A percentile compares a stretch with the other conserved stretches of the same genome.
phyloP scores from a whole-genome alignment of 208 protist species.

The Strigomonas culicis region DNA sequence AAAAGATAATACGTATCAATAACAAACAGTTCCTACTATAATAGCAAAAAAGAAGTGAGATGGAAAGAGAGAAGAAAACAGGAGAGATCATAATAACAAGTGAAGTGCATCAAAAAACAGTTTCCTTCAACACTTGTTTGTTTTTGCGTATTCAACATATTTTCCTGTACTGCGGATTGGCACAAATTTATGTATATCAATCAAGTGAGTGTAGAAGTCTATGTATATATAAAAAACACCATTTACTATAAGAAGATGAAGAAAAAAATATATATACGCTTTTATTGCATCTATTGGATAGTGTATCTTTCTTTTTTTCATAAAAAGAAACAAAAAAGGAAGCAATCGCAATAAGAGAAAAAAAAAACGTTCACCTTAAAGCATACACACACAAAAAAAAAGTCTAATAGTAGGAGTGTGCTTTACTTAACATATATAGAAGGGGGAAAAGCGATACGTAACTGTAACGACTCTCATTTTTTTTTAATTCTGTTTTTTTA shows the following conservation, averaged over 20 bases:
- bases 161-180: background rate
- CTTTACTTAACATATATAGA: no score
- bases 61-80: background rate
- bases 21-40: background rate
- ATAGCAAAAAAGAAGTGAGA: background rate
- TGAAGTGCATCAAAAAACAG: no score
- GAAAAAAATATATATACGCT: background rate
- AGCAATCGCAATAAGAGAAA: background rate
- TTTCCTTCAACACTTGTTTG: background rate
- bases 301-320: background rate
- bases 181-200: background rate
- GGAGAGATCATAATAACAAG: background rate
- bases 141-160: background rate
- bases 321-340: slow-evolving; percentile 1
- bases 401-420: background rate
- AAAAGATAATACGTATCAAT: background rate
- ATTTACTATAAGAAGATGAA: background rate
- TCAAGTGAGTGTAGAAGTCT: background rate
- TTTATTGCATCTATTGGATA: background rate
- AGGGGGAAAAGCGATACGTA: no score
- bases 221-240: no score
- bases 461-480: no score
- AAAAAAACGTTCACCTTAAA: background rate
- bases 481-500: no score
- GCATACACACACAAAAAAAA: background rate